These are phyloP conservation scores for Sporopachydermia quercuum DNA, from an alignment of 805 yeast species.

Conservation along the genomic window DNA sequence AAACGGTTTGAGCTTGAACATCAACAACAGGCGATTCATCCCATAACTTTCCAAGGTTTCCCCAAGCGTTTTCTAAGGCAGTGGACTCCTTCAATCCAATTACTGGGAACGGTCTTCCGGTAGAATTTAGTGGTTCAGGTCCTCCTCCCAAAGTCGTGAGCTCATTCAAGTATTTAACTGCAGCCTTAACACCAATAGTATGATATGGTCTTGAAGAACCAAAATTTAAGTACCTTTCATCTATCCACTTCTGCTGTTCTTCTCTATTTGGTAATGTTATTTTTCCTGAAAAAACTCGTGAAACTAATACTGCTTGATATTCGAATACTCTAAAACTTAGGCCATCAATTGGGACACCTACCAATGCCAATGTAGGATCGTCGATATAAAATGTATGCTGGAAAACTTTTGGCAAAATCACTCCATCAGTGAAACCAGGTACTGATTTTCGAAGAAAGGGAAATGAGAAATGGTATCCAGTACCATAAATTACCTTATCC, in stretches of 20 bases:
- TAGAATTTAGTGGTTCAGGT: slow-evolving; percentile 3
- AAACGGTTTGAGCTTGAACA: no score
- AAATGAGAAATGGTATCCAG: slow-evolving; percentile 24
- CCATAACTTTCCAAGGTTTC: not conserved
- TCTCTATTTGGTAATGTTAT: slow-evolving; percentile 16
- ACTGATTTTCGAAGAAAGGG: slow-evolving; percentile 14
- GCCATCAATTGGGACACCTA: slow-evolving; percentile 18
- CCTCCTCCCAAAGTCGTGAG: slow-evolving; percentile 18
- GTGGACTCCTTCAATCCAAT: slow-evolving; percentile 1
- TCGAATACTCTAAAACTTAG: slow-evolving; percentile 26
- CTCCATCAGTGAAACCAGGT: not conserved
- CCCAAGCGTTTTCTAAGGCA: not conserved
- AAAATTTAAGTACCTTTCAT: slow-evolving; percentile 13
- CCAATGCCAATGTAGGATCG: slow-evolving; percentile 8
- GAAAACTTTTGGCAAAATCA: not conserved
- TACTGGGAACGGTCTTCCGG: slow-evolving; percentile 4
- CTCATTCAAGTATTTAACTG: slow-evolving; percentile 15
- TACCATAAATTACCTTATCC: slow-evolving; percentile 21
- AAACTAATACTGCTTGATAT: slow-evolving; percentile 24
- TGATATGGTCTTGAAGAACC: slow-evolving; percentile 20
- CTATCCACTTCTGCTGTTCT: slow-evolving; percentile 20
- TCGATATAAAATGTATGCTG: slow-evolving; percentile 5
- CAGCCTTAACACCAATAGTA: slow-evolving; percentile 21
- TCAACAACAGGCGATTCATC: not conserved
- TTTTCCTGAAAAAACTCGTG: slow-evolving; percentile 21